These are phyloP conservation scores for Flaveria floridana DNA, from an alignment of 140 eudicot species.

Conservation along the genomic window DNA sequence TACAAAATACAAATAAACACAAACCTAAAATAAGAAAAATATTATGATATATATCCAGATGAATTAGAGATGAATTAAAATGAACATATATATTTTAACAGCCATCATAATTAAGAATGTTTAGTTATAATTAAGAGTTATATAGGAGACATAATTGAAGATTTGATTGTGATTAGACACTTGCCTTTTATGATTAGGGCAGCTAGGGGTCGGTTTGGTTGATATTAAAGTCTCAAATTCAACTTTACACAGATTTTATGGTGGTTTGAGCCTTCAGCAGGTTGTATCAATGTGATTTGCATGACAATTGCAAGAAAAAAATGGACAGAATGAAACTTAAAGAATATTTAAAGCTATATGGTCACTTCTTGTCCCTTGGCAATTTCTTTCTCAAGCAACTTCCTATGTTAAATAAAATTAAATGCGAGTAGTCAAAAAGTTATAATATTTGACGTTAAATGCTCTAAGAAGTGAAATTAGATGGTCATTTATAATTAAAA, in stretches of 20 bases:
- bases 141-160: conserved; percentile 5
- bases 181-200: conserved; percentile 21
- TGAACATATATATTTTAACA: too few species aligned
- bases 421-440: conserved; percentile 8
- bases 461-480: not conserved
- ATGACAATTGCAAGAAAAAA: conserved; percentile 9
- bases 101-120: conserved; percentile 21
- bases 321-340: conserved; percentile 17
- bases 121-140: not conserved
- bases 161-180: conserved; percentile 18
- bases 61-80: too few species aligned
- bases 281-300: conserved; percentile 28
- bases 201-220: not conserved
- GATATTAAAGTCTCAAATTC: conserved; percentile 22
- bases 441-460: not conserved
- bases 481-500: not conserved
- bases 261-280: conserved; percentile 30
- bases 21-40: too few species aligned
- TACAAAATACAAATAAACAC: too few species aligned
- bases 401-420: conserved; percentile 6
- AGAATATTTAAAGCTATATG: not conserved
- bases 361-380: conserved; percentile 30
- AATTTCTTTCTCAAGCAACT: conserved; percentile 38
- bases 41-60: too few species aligned
- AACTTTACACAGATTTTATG: conserved; percentile 30